Percentiles rank a stretch among this genome's conserved stretches.
These are phyloP conservation scores for Botryosphaeria dothidea DNA, from an alignment of 2,329 filamentous ascomycete species.

Conservation along the genomic window DNA sequence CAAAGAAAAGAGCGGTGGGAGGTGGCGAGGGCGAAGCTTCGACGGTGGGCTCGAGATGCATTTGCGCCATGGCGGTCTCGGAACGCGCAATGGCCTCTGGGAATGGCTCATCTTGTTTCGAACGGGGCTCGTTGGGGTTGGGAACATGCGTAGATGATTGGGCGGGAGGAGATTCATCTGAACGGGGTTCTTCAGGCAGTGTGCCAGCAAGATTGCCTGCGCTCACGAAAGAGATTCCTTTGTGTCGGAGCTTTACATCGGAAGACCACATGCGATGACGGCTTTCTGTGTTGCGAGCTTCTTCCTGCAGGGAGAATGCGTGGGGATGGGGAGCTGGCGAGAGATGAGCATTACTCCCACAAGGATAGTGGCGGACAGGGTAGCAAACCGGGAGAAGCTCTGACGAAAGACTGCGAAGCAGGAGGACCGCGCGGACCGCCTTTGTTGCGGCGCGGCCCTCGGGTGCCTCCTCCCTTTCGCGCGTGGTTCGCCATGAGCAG, in stretches of 20 bases:
- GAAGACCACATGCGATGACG: conserved; percentile 50
- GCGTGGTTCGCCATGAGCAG: conserved; percentile 12
- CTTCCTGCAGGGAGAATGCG: conserved; percentile 55
- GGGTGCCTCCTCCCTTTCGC: conserved; percentile 5
- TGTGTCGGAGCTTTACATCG: conserved; percentile 55
- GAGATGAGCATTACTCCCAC: neutral
- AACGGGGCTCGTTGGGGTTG: neutral
- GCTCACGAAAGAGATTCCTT: conserved; percentile 61
- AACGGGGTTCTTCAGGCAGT: conserved; percentile 7
- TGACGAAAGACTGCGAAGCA: neutral
- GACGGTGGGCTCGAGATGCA: conserved; percentile 23
- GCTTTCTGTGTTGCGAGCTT: conserved; percentile 58
- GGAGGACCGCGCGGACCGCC: neutral
- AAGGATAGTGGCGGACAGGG: neutral
- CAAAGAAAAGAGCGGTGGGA: conserved; percentile 5
- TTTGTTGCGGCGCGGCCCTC: neutral
- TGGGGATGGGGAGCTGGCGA: neutral
- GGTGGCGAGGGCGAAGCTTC: neutral
- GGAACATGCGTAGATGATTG: conserved; percentile 27
- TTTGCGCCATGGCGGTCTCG: conserved; percentile 30
- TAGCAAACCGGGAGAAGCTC: conserved; percentile 2
- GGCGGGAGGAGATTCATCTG: conserved; percentile 12
- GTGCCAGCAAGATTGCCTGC: conserved; percentile 48
- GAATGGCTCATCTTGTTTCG: conserved; percentile 20
- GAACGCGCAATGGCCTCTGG: conserved; percentile 21